These are phyloP conservation scores for Simmondsia chinensis DNA, from an alignment of 148 eudicot genomes.

Conservation along the genomic window DNA sequence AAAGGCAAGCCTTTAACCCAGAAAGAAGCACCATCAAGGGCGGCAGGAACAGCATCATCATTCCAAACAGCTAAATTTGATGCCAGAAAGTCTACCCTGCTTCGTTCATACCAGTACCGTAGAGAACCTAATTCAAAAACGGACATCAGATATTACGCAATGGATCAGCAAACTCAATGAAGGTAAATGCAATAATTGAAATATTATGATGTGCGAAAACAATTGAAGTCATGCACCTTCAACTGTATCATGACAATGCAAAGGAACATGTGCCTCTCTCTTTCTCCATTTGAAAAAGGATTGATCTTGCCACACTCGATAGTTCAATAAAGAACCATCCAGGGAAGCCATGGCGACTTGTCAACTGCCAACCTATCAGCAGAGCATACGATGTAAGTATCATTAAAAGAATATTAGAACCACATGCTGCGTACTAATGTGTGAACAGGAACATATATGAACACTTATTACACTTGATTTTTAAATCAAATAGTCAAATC, in stretches of 20 bases:
- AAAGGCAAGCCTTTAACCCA: slow-evolving; percentile 91
- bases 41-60: slow-evolving; percentile 71
- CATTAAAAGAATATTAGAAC: no score
- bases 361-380: no score
- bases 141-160: background rate
- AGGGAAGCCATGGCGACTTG: slow-evolving; percentile 53
- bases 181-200: background rate
- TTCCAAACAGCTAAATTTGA: slow-evolving; percentile 74
- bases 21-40: slow-evolving; percentile 78
- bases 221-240: slow-evolving; percentile 40
- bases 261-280: slow-evolving; percentile 86
- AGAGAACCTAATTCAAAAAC: slow-evolving; percentile 50
- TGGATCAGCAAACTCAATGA: background rate
- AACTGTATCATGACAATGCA: slow-evolving; percentile 77
- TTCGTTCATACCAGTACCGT: slow-evolving; percentile 74
- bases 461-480: no score
- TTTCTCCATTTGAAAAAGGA: slow-evolving; percentile 86
- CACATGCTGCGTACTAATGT: no score
- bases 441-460: no score
- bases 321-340: slow-evolving; percentile 29
- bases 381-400: no score
- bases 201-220: slow-evolving; percentile 1
- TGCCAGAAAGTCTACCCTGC: slow-evolving; percentile 51
- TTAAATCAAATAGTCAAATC: no score
- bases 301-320: slow-evolving; percentile 81